Evolutionary conservation across 2,329 filamentous ascomycete genomes (phyloP).

Genomic region (Aaosphaeria pasadenensis): DNA sequence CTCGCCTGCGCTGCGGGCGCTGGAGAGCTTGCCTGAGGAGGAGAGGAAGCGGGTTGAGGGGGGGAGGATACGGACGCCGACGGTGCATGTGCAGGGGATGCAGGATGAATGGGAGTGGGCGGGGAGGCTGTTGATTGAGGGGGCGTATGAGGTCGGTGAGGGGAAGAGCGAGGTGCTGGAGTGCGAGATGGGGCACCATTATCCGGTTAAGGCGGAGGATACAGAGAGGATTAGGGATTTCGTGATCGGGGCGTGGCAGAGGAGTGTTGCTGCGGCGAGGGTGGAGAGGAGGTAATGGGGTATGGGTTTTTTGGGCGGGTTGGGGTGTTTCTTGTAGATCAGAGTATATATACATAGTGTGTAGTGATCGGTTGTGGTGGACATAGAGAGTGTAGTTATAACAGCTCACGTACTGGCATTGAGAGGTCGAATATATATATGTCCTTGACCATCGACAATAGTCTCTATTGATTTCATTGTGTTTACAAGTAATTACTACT

Average conservation of each 20-base stretch:
- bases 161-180: constrained; percentile 21
- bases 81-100: constrained; percentile 29
- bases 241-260: constrained; percentile 12
- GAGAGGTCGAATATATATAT: too few species aligned
- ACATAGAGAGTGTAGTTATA: too few species aligned
- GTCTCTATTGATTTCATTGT: too few species aligned
- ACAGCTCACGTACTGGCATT: too few species aligned
- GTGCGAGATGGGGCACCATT: constrained; percentile 36
- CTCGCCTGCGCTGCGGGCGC: constrained; percentile 1
- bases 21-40: constrained; percentile 4
- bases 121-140: constrained; percentile 27
- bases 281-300: too few species aligned
- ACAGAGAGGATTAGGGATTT: constrained; percentile 26
- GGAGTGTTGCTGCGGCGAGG: not conserved
- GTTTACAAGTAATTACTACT: too few species aligned
- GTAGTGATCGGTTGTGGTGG: too few species aligned
- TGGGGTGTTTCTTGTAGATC: too few species aligned
- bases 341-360: too few species aligned
- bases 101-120: constrained; percentile 35
- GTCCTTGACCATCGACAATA: too few species aligned
- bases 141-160: constrained; percentile 19
- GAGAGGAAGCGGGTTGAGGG: constrained; percentile 9
- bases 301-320: too few species aligned
- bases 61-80: constrained; percentile 22
- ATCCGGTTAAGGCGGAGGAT: constrained; percentile 30